These are phyloP conservation scores for Pontederia crassipes DNA, from an alignment of 176 grass and related monocot genomes.

Conservation along the genomic window DNA sequence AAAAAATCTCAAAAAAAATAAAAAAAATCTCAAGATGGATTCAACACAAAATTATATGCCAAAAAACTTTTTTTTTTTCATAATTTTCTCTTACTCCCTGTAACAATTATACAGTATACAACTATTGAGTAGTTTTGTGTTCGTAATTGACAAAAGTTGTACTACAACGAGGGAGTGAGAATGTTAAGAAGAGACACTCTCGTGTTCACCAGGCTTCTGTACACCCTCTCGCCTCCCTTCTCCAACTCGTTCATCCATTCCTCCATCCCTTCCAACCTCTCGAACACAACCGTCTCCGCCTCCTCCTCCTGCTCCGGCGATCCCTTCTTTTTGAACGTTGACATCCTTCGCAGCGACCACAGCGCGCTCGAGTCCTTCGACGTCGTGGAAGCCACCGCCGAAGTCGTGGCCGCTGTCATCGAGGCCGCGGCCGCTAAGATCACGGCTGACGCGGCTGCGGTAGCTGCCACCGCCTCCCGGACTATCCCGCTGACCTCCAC, in stretches of 20 bases:
- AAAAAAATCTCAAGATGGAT: too few relatives aligned
- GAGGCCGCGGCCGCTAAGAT: slow-evolving; percentile 32
- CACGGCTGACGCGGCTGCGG: slow-evolving; percentile 25
- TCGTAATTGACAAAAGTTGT: neutral
- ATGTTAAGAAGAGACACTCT: slow-evolving; percentile 77
- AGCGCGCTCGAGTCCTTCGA: slow-evolving; percentile 13
- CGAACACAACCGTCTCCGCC: slow-evolving; percentile 26
- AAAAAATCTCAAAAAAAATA: too few relatives aligned
- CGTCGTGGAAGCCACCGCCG: neutral
- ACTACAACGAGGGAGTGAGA: slow-evolving; percentile 50
- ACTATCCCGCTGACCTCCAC: slow-evolving; percentile 33
- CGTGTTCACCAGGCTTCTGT: slow-evolving; percentile 46
- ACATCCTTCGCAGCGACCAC: slow-evolving; percentile 26
- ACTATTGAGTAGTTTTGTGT: neutral
- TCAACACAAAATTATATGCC: too few relatives aligned
- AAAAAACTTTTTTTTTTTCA: too few relatives aligned
- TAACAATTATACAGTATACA: too few relatives aligned
- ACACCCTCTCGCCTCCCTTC: slow-evolving; percentile 50
- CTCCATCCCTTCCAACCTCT: slow-evolving; percentile 56
- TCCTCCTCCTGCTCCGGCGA: slow-evolving; percentile 11
- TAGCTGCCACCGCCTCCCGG: slow-evolving; percentile 32
- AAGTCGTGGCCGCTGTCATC: slow-evolving; percentile 20
- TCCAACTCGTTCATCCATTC: slow-evolving; percentile 44
- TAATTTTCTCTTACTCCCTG: too few relatives aligned
- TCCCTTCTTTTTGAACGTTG: slow-evolving; percentile 18